These are phyloP conservation scores for Melampsora americana DNA, from an alignment of 1,284 basidiomycete genomes.

Conservation along the genomic window DNA sequence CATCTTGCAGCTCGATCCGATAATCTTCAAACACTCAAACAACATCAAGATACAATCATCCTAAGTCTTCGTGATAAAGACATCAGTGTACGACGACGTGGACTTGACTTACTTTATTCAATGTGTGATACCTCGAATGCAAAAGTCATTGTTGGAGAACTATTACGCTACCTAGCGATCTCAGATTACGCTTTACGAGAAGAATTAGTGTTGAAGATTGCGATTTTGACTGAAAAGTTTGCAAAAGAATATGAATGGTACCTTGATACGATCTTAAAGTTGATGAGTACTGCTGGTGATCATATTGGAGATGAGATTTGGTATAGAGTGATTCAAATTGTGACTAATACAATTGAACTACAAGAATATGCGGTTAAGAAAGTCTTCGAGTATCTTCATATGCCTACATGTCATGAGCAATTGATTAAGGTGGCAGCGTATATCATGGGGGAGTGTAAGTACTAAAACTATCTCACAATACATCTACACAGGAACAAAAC, in stretches of 20 bases:
- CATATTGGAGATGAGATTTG: conserved; percentile 98
- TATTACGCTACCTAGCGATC: conserved; percentile 84
- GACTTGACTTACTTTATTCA: conserved; percentile 91
- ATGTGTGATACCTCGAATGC: conserved; percentile 98
- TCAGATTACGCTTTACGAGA: conserved; percentile 94
- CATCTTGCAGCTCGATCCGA: conserved; percentile 85
- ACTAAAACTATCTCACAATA: neutral
- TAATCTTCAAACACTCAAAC: conserved; percentile 85
- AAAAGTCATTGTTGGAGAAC: conserved; percentile 87
- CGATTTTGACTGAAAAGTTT: conserved; percentile 95
- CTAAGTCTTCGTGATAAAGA: conserved; percentile 91
- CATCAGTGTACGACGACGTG: conserved; percentile 89
- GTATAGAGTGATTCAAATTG: conserved; percentile 97
- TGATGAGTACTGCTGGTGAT: conserved; percentile 93
- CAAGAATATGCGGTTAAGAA: conserved; percentile 81
- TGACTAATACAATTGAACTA: conserved; percentile 95
- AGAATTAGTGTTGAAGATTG: conserved; percentile 98
- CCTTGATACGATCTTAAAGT: conserved; percentile 88
- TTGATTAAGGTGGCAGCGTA: conserved; percentile 96
- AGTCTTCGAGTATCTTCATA: conserved; percentile 84
- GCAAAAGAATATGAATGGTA: conserved; percentile 73
- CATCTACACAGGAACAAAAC: too few species aligned
- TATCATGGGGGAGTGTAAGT: conserved; percentile 75
- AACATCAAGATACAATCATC: conserved; percentile 93
- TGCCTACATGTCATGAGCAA: conserved; percentile 89